Evolutionary conservation across 1,284 basidiomycete species (phyloP), one percentile per base, ranked within the genome.

Genomic region (Tetrapyrgos nigripes): DNA sequence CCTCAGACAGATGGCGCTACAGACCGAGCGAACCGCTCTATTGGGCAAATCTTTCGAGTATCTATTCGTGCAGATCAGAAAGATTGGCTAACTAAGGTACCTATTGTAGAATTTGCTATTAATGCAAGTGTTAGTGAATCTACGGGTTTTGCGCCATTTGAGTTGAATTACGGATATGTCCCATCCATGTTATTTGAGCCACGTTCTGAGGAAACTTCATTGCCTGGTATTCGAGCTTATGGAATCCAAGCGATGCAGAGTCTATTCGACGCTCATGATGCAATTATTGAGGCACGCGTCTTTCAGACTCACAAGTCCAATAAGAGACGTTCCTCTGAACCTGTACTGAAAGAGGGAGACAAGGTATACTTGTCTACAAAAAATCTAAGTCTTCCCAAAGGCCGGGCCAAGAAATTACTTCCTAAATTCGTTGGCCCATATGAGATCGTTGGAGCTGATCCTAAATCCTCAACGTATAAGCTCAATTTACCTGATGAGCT

Each of bases 61-160:
- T n/a, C n/a, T n/a, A n/a, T n/a, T n/a, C n/a, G n/a, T n/a, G n/a
- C n/a, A n/a, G n/a, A n/a, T n/a, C n/a, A n/a, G n/a, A n/a, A n/a
- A n/a, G n/a, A n/a, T n/a, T n/a, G n/a, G n/a, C n/a, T n/a, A n/a
- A n/a, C n/a, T n/a, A n/a, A n/a, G n/a, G n/a, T n/a, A n/a, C n/a
- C n/a, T n/a, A n/a, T n/a, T n/a, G n/a, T n/a, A n/a, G n/a, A n/a
- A n/a, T n/a, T n/a, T n/a, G n/a, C n/a, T n/a, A n/a, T n/a, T n/a
- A n/a, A n/a, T n/a, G n/a, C n/a, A n/a, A n/a, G n/a, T n/a, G n/a
- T n/a, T 0, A 73, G 61, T 23, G 67, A 63, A 1, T 63, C 70
- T 0, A 78, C 73, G 0, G 71, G 72, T 1, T 76, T 69, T 51
- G 65, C 74, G 1, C 76, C 74, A 2, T 81, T 80, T 54, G 68